Evolutionary conservation across 2,329 filamentous ascomycete species (phyloP), one percentile per base, ranked within the genome.

Genomic region (Chalaropsis ovoidea): DNA sequence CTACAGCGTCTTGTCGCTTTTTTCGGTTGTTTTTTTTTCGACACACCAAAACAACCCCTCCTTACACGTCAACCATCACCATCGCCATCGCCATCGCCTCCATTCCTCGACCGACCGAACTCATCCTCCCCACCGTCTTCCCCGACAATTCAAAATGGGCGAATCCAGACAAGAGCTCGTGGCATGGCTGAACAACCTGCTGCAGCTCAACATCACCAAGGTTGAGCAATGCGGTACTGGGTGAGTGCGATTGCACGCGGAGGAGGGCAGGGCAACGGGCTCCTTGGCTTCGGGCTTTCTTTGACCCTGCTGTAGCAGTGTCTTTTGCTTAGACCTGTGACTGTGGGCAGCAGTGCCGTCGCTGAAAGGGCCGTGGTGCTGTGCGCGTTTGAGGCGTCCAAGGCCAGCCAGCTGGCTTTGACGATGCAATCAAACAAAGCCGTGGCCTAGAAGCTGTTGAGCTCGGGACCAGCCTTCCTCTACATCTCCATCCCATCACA

Each of bases 221-320:
- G 90, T 99, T 75, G 94, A 99, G 80, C 94, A 99, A 82, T 97
- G 93, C 77, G 94, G 94, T 76, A 97, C 93, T 74, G 94, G 93
- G 93, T 97, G 86, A 72, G 80, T 76, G 69, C 24, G 8, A 39
- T 58, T 58, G 39, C 8, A 15, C 45, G 27, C 27, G 43, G 35
- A 35, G 22, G 17, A 41, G 62, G 35, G 24, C 0, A 15, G 22
- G 22, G 3, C 3, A 8, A 17, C 11, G 17, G 27, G 31, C 8
- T 58, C 54, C 22, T 58, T 39, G 54, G 54, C 54, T 58, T 35
- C n/a, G 11, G 54, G 27, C 27, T 35, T 8, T 11, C 31, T 8
- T 17, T 4, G 52, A 8, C 52, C 17, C 31, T 8, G 15, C 15
- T 10, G 15, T 24, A 7, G 15, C 3, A 2, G 15, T 52, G 27